A percentile compares a stretch with the other conserved stretches of the same genome.
phyloP scores from a whole-genome alignment of 2,329 filamentous ascomycete genomes.

The Lachnellula subtilissima region DNA sequence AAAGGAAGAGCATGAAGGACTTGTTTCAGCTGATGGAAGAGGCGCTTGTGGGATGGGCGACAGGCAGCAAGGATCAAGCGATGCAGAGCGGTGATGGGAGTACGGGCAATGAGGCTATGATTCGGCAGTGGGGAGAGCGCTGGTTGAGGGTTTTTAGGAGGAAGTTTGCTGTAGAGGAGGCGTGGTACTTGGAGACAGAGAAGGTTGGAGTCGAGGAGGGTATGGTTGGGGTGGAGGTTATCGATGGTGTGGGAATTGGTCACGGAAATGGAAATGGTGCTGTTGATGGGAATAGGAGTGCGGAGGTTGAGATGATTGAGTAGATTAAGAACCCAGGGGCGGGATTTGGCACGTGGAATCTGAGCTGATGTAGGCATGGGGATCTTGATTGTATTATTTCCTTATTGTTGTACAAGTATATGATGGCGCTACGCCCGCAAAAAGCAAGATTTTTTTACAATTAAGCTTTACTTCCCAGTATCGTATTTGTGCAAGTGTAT shows the following conservation, averaged over 20 bases:
- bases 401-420: neutral
- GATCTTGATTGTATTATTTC: neutral
- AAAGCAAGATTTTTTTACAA: no score
- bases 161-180: conserved; percentile 80
- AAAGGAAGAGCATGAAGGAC: conserved; percentile 69
- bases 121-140: conserved; percentile 74
- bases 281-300: neutral
- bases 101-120: conserved; percentile 55
- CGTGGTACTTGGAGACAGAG: conserved; percentile 44
- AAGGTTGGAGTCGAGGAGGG: conserved; percentile 22
- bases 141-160: conserved; percentile 85
- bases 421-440: neutral
- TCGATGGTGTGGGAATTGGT: conserved; percentile 2
- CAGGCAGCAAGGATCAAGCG: conserved; percentile 67
- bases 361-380: neutral
- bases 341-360: neutral
- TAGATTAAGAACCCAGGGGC: neutral
- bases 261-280: neutral
- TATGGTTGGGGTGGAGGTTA: conserved; percentile 1
- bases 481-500: neutral
- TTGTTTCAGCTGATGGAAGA: conserved; percentile 81
- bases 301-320: neutral
- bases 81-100: conserved; percentile 63
- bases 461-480: neutral
- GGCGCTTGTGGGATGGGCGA: conserved; percentile 65